Base-by-base conservation (phyloP, 768 basidiomycete genomes). In the Rhodotorula taiwanensis region DNA sequence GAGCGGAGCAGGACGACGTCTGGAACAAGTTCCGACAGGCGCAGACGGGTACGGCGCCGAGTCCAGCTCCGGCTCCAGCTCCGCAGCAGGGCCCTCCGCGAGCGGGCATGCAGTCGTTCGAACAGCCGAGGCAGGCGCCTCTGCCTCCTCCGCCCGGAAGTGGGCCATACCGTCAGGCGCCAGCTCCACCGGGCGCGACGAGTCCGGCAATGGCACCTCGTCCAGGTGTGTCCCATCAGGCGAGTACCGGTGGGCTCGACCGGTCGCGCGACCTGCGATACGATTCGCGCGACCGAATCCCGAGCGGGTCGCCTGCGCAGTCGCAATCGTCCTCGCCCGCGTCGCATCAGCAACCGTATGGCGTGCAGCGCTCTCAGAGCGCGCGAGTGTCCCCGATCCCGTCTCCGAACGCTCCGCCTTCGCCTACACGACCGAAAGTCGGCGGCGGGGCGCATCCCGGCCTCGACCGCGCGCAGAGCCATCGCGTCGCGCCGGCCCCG, bases 21-120 rank as follows among this genome's bases (percentile, higher is more conserved):
- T 91, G 88, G 88, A 88, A 87, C 76, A 91, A 90, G 80, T 72
- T 74, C 36, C 63, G 60, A 8, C 53, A 58, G 45, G 60, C 55
- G 18, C 44, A 49, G 6, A 36, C 31, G 21, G 55, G 18, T n/a
- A n/a, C n/a, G 49, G 25, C 23, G 13, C 23, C 13, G 42, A 25
- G 23, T 25, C 28, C 20, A 47, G 44, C 2, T 8, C 25, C 5
- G 25, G 31, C 45, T 27, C 51, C 30, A 13, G 11, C 51, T 6
- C 43, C 34, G 44, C 50, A 39, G n/a, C 30, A 42, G 62, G 51
- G 51, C 2, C 51, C n/a, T n/a, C 27, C 8, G 15, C 47, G 27
- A 3, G 27, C 14, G 27, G 28, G 50, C 52, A 43, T n/a, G 59
- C 36, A 57, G 31, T 66, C 53, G 33, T 67, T 66, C 27, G 67